Conservation (phyloP, 768 basidiomycete species). For the Agaricus bisporus region DNA sequence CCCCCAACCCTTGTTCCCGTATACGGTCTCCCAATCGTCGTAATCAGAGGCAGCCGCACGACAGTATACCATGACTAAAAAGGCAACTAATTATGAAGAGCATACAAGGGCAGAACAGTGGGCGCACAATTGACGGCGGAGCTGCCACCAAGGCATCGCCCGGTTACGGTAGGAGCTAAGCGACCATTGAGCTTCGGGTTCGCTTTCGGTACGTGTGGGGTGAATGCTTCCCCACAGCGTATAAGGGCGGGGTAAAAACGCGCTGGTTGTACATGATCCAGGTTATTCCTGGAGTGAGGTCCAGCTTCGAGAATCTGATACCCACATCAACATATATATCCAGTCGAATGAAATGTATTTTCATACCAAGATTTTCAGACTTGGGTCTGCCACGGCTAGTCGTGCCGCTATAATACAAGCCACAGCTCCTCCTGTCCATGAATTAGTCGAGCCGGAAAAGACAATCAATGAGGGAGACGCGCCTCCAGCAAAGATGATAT, state of each 20-base stretch:
- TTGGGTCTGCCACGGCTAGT: slow-evolving; percentile 45
- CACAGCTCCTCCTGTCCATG: slow-evolving; percentile 39
- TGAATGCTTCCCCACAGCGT: slow-evolving; percentile 34
- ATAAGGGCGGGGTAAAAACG: slow-evolving; percentile 38
- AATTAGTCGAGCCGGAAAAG: background rate
- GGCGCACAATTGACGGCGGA: slow-evolving; percentile 55
- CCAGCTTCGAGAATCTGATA: slow-evolving; percentile 52
- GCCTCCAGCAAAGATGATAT: slow-evolving; percentile 59
- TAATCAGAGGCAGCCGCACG: slow-evolving; percentile 59
- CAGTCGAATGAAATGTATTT: background rate
- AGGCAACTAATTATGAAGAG: background rate
- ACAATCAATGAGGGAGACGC: background rate
- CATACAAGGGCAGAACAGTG: background rate
- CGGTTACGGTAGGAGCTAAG: slow-evolving; percentile 33
- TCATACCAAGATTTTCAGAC: slow-evolving; percentile 47
- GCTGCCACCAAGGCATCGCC: slow-evolving; percentile 55
- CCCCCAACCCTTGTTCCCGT: slow-evolving; percentile 57
- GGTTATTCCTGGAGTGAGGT: slow-evolving; percentile 38
- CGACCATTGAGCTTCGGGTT: slow-evolving; percentile 40
- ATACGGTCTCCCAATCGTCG: slow-evolving; percentile 50
- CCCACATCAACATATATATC: too few relatives aligned
- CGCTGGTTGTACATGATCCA: slow-evolving; percentile 47
- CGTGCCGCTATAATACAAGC: slow-evolving; percentile 53
- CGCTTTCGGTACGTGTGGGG: slow-evolving; percentile 36
- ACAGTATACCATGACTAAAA: slow-evolving; percentile 47